phyloP scores from a whole-genome alignment of 805 yeast species.

The Spathaspora arborariae region DNA sequence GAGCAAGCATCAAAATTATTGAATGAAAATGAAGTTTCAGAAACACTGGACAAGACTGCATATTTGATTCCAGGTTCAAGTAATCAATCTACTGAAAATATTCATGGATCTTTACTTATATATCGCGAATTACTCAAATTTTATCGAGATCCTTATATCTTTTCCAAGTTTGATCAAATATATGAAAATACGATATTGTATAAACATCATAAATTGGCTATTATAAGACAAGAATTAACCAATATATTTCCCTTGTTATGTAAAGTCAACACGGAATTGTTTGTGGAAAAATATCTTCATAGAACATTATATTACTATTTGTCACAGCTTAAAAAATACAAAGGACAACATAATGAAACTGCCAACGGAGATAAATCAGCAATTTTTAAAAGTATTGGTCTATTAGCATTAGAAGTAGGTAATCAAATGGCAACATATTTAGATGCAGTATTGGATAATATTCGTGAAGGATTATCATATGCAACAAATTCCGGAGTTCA shows the following conservation, averaged over 20 bases:
- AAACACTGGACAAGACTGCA: conserved; percentile 11
- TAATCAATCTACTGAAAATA: conserved; percentile 49
- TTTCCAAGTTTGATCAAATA: conserved; percentile 68
- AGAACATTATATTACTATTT: conserved; percentile 73
- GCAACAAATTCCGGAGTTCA: conserved; percentile 34
- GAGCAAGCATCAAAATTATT: conserved; percentile 65
- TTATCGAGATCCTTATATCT: conserved; percentile 69
- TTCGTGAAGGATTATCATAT: conserved; percentile 67
- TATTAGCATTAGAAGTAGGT: conserved; percentile 74
- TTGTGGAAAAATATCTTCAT: conserved; percentile 79
- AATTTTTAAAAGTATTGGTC: conserved; percentile 78
- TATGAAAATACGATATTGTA: conserved; percentile 70
- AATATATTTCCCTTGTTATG: conserved; percentile 81
- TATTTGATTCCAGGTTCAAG: conserved; percentile 16
- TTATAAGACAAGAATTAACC: conserved; percentile 82
- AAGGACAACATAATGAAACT: conserved; percentile 35
- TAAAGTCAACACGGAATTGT: conserved; percentile 65
- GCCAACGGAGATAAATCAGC: conserved; percentile 62
- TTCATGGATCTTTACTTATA: conserved; percentile 85
- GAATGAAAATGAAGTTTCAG: conserved; percentile 24
- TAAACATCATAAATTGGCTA: conserved; percentile 71
- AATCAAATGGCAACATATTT: conserved; percentile 83
- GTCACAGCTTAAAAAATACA: conserved; percentile 69
- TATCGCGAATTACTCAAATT: conserved; percentile 69
- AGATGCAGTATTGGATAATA: conserved; percentile 80